A percentile compares a stretch with the other conserved stretches of the same genome.
These are phyloP conservation scores for Boletellus deceptivus DNA, from an alignment of 1,284 basidiomycete genomes.

Conservation along the genomic window DNA sequence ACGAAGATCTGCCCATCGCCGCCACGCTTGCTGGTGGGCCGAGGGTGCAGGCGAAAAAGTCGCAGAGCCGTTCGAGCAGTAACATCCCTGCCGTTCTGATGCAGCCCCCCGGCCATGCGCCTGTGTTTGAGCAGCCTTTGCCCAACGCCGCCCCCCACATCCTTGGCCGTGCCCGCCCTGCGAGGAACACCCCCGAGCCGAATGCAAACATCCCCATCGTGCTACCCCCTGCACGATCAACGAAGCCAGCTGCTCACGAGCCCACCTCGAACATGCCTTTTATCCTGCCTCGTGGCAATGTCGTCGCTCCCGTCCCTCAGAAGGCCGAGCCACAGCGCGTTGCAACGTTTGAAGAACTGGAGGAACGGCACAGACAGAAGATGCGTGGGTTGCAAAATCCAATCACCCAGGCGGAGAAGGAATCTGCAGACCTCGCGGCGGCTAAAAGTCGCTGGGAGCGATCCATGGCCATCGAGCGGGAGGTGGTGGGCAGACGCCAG, in stretches of 20 bases:
- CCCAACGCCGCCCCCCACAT: conserved; percentile 46
- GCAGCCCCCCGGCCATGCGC: conserved; percentile 54
- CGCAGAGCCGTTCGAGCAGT: conserved; percentile 36
- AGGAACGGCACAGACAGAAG: conserved; percentile 78
- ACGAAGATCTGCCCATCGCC: conserved; percentile 56
- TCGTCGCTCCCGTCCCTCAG: conserved; percentile 49
- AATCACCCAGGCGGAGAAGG: conserved; percentile 67
- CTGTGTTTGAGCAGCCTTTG: conserved; percentile 25
- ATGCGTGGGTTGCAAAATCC: conserved; percentile 73
- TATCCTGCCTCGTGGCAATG: conserved; percentile 34
- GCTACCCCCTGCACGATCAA: conserved; percentile 27
- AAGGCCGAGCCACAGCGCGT: conserved; percentile 48
- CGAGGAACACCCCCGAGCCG: conserved; percentile 26
- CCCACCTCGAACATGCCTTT: conserved; percentile 22
- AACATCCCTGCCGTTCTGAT: conserved; percentile 51
- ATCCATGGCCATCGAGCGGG: conserved; percentile 64
- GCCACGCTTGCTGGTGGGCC: conserved; percentile 33
- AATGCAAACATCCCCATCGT: conserved; percentile 30
- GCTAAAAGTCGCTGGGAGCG: conserved; percentile 77
- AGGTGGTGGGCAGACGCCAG: conserved; percentile 64
- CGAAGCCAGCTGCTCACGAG: conserved; percentile 21
- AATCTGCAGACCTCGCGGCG: conserved; percentile 63
- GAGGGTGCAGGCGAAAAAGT: conserved; percentile 31
- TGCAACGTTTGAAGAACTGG: conserved; percentile 76
- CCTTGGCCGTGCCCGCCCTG: conserved; percentile 57